phyloP scores from a whole-genome alignment of 1,284 basidiomycete species.

The Coniophora puteana region DNA sequence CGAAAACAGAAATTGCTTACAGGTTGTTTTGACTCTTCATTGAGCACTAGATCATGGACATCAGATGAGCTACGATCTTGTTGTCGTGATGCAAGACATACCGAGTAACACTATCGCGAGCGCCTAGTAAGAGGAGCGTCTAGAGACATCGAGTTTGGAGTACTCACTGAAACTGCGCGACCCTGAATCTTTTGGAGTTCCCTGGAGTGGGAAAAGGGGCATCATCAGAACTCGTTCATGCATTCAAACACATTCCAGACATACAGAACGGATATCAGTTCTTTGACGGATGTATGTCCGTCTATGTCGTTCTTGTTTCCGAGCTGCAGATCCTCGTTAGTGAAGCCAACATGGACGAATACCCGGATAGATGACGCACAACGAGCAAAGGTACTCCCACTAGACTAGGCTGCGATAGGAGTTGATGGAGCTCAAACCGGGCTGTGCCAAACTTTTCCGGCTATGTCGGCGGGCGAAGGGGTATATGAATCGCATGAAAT shows the following conservation, averaged over 20 bases:
- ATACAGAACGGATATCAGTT: conserved; percentile 81
- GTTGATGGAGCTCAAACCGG: conserved; percentile 85
- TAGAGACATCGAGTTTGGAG: not conserved
- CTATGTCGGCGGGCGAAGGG: conserved; percentile 40
- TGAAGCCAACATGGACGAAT: not conserved
- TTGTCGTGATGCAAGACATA: conserved; percentile 37
- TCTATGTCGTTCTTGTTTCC: conserved; percentile 96
- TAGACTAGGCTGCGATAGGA: conserved; percentile 74
- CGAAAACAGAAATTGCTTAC: conserved; percentile 34
- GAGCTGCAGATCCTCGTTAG: conserved; percentile 41
- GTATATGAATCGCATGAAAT: not conserved
- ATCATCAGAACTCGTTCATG: conserved; percentile 4
- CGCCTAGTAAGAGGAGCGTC: not conserved
- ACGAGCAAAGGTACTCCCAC: conserved; percentile 85
- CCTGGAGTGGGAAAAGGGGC: conserved; percentile 32
- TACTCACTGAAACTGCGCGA: conserved; percentile 79
- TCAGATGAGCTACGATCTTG: not conserved
- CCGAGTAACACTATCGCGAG: conserved; percentile 71
- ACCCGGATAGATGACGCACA: conserved; percentile 37
- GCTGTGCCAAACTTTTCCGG: conserved; percentile 82
- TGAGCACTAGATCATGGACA: conserved; percentile 56
- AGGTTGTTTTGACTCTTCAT: conserved; percentile 95
- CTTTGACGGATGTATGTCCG: conserved; percentile 78
- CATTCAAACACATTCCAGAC: conserved; percentile 23
- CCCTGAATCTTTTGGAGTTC: conserved; percentile 82